Percentiles rank a stretch among this genome's conserved stretches.
Evolutionary conservation across 169 alveolate genomes (phyloP).

Genomic region (Plasmodium vivax): DNA sequence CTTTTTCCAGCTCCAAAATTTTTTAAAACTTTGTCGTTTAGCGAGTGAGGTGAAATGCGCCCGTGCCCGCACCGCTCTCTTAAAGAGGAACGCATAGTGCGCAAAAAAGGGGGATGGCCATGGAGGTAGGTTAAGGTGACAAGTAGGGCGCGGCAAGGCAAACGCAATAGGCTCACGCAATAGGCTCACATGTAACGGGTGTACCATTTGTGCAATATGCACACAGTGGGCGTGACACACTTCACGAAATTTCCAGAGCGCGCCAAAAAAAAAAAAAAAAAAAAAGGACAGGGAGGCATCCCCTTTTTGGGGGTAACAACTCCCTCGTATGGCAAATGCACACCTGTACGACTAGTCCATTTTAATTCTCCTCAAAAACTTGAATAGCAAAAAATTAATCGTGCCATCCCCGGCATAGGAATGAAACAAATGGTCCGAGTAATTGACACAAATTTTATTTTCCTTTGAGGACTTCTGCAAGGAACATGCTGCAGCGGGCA

Average conservation of each 20-base stretch:
- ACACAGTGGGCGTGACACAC: background rate
- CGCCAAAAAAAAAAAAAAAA: background rate
- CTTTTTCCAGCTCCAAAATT: background rate
- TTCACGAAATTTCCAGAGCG: background rate
- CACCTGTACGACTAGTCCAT: background rate
- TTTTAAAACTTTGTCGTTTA: background rate
- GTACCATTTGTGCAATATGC: background rate
- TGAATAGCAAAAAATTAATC: constrained; percentile 30
- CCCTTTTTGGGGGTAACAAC: background rate
- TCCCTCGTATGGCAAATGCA: background rate
- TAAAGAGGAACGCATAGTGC: background rate
- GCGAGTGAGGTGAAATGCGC: background rate
- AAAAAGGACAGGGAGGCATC: background rate
- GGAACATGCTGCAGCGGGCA: background rate
- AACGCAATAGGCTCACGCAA: background rate
- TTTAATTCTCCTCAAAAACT: background rate
- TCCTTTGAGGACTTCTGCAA: background rate
- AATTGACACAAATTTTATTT: background rate
- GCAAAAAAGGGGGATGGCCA: background rate
- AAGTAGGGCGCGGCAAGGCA: background rate
- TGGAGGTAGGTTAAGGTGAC: background rate
- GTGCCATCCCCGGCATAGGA: constrained; percentile 71
- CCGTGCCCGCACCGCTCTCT: background rate
- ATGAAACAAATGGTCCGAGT: constrained; percentile 65
- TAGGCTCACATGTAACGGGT: background rate